Conservation (phyloP, 345 rosid species). For the Toxicodendron radicans region DNA sequence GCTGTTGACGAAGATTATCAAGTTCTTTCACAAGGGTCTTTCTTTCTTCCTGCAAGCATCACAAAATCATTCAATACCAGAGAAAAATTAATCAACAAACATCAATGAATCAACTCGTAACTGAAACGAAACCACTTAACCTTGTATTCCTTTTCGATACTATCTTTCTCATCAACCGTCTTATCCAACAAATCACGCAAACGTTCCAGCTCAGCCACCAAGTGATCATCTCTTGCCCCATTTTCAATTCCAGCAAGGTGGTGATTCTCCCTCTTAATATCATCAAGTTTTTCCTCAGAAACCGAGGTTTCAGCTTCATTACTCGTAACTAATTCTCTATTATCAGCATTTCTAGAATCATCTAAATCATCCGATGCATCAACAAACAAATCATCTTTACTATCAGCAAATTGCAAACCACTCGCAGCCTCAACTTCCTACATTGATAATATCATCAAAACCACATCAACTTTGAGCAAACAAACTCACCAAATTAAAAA, state of each 20-base stretch:
- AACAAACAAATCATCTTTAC: slow-evolving; percentile 86
- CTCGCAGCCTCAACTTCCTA: slow-evolving; percentile 21
- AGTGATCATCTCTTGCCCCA: slow-evolving; percentile 16
- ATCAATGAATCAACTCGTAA: not conserved
- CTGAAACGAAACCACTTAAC: slow-evolving; percentile 26
- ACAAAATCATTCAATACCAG: slow-evolving; percentile 12
- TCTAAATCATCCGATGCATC: slow-evolving; percentile 83
- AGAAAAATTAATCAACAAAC: not conserved
- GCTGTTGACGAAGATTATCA: slow-evolving; percentile 39
- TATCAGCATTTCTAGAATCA: slow-evolving; percentile 31
- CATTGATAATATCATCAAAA: slow-evolving; percentile 10
- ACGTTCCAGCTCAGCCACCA: slow-evolving; percentile 30
- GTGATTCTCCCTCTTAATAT: not conserved
- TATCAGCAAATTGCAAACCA: slow-evolving; percentile 41
- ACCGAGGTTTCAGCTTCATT: slow-evolving; percentile 12
- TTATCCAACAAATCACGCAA: slow-evolving; percentile 30
- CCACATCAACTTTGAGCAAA: not conserved
- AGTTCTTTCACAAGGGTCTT: slow-evolving; percentile 47
- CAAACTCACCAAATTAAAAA: not conserved
- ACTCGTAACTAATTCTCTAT: slow-evolving; percentile 36
- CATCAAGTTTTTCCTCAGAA: slow-evolving; percentile 17
- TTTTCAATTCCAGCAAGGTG: slow-evolving; percentile 15
- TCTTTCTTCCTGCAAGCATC: slow-evolving; percentile 53
- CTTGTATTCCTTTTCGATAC: slow-evolving; percentile 32
- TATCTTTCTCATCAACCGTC: slow-evolving; percentile 38